A percentile compares a stretch with the other conserved stretches of the same genome.
Conservation (phyloP, 2,329 filamentous ascomycete species). For the Furcasterigmium sp. region DNA sequence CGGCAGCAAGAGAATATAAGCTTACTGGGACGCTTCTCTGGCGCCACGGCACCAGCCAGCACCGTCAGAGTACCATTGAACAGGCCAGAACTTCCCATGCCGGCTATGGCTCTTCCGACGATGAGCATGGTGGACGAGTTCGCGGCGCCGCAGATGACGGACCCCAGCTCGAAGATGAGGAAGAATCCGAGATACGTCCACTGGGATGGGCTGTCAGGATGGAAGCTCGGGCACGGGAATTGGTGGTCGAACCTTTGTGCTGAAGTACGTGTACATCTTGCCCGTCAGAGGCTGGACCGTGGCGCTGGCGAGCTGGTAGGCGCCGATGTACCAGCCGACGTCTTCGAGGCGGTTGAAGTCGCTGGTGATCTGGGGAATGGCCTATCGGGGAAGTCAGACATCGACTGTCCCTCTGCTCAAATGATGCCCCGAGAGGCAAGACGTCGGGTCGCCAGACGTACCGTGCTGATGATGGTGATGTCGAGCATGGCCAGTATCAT, state of each 20-base stretch:
- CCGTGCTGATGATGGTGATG: conserved; percentile 47
- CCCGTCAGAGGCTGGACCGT: conserved; percentile 46
- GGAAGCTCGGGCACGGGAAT: neutral
- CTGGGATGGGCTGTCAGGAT: conserved; percentile 5
- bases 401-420: conserved; percentile 3
- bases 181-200: conserved; percentile 22
- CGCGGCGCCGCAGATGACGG: conserved; percentile 40
- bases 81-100: conserved; percentile 38
- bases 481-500: conserved; percentile 31
- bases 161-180: conserved; percentile 31
- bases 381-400: conserved; percentile 20
- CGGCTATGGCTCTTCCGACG: conserved; percentile 42
- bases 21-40: conserved; percentile 18
- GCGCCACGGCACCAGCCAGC: conserved; percentile 21
- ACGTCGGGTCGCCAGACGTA: no score
- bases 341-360: conserved; percentile 44
- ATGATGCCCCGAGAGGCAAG: neutral
- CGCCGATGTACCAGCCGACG: conserved; percentile 51
- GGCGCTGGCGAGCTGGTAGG: conserved; percentile 33
- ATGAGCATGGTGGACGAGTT: conserved; percentile 41
- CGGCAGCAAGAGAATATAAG: neutral
- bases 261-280: conserved; percentile 41
- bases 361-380: conserved; percentile 43
- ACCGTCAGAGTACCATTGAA: conserved; percentile 29
- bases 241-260: conserved; percentile 18